phyloP scores from a whole-genome alignment of 2,329 filamentous ascomycete species.

The Geosmithia flava region DNA sequence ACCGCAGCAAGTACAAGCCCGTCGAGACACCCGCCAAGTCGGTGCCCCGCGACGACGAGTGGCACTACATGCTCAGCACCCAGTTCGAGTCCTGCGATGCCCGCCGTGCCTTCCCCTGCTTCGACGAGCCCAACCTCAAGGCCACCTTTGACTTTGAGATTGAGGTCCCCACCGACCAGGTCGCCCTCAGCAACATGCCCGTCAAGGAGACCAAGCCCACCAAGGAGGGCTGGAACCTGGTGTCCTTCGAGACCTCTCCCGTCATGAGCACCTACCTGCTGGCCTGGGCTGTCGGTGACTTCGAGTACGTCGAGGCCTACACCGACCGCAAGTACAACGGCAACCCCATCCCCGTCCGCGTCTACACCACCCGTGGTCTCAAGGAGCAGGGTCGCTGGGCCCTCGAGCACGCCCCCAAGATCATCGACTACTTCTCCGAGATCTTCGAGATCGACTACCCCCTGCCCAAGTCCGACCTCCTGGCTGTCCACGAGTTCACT shows the following conservation, averaged over 20 bases:
- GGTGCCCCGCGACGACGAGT: slow-evolving; percentile 61
- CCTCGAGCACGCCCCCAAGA: slow-evolving; percentile 80
- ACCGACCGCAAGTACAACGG: slow-evolving; percentile 87
- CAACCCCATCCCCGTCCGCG: slow-evolving; percentile 80
- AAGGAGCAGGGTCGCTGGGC: slow-evolving; percentile 87
- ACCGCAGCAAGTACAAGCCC: slow-evolving; percentile 88
- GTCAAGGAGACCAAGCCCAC: slow-evolving; percentile 55
- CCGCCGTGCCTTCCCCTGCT: slow-evolving; percentile 89
- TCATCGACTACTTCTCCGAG: slow-evolving; percentile 94
- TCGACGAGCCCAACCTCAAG: slow-evolving; percentile 95
- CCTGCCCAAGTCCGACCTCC: slow-evolving; percentile 79
- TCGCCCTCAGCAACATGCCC: slow-evolving; percentile 92
- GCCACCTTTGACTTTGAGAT: slow-evolving; percentile 91
- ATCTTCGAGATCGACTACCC: slow-evolving; percentile 90
- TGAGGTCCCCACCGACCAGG: slow-evolving; percentile 78
- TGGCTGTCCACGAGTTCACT: slow-evolving; percentile 88
- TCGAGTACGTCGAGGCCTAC: slow-evolving; percentile 89
- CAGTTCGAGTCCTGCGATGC: slow-evolving; percentile 98
- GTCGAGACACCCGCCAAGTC: slow-evolving; percentile 57
- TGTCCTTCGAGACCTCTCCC: slow-evolving; percentile 74
- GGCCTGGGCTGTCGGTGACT: slow-evolving; percentile 92
- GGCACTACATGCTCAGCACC: slow-evolving; percentile 75
- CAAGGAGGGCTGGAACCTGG: slow-evolving; percentile 54
- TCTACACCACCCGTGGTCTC: slow-evolving; percentile 87
- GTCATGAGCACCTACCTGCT: slow-evolving; percentile 87